These are phyloP conservation scores for Trypanosoma vivax DNA, from an alignment of 208 protist genomes.

Conservation along the genomic window DNA sequence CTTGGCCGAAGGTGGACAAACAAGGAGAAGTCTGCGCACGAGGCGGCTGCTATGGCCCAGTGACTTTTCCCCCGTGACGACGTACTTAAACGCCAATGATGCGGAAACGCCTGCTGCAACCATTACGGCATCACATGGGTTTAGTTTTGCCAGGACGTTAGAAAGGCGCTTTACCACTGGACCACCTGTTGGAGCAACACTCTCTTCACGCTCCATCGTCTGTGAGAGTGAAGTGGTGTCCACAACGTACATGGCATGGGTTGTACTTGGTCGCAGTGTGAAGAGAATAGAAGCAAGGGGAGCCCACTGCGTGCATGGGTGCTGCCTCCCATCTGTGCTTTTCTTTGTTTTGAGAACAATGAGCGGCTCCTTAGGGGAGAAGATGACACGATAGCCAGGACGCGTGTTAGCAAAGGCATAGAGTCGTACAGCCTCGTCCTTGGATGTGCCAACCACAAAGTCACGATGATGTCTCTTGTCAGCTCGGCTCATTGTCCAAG, in stretches of 20 bases:
- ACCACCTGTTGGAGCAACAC: conserved; percentile 36
- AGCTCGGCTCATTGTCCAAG: conserved; percentile 41
- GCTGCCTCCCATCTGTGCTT: conserved; percentile 17
- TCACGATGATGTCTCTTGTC: conserved; percentile 68
- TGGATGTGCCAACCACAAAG: conserved; percentile 45
- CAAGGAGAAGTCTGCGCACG: conserved; percentile 45
- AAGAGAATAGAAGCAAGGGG: conserved; percentile 55
- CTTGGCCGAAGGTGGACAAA: conserved; percentile 34
- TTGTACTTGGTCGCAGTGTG: conserved; percentile 52
- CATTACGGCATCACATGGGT: conserved; percentile 66
- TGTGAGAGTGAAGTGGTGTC: conserved; percentile 44
- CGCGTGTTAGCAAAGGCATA: conserved; percentile 76
- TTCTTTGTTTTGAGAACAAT: conserved; percentile 68
- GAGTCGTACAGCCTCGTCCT: conserved; percentile 50
- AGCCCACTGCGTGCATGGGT: conserved; percentile 72
- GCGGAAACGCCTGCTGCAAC: conserved; percentile 62
- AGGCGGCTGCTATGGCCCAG: conserved; percentile 67
- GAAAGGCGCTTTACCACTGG: conserved; percentile 47
- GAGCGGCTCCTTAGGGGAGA: conserved; percentile 62
- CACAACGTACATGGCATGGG: conserved; percentile 62
- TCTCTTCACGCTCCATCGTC: conserved; percentile 38
- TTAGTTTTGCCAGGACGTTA: conserved; percentile 60
- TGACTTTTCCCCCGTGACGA: conserved; percentile 61
- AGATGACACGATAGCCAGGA: conserved; percentile 52
- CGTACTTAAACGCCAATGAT: conserved; percentile 58